A percentile compares a stretch with the other conserved stretches of the same genome.
These are phyloP conservation scores for Magnaporthiopsis incrustans DNA, from an alignment of 2,329 filamentous ascomycete genomes.

Conservation along the genomic window DNA sequence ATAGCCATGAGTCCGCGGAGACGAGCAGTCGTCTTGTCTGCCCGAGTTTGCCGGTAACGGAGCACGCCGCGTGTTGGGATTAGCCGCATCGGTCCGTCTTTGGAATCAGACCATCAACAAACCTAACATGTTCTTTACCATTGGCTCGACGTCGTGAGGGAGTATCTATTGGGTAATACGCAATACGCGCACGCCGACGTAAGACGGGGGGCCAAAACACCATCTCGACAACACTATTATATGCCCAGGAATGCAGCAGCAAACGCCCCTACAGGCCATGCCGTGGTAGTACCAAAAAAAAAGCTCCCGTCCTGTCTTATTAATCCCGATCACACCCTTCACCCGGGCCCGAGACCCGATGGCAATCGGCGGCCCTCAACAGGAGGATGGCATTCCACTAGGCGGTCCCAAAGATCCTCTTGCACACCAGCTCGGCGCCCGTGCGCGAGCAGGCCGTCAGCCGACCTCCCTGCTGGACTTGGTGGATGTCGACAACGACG, in stretches of 20 bases:
- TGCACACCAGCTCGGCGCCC: background rate
- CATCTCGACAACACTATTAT: background rate
- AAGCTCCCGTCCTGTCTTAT: background rate
- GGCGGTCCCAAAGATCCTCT: conserved; percentile 1
- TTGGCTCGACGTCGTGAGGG: background rate
- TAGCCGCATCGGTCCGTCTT: background rate
- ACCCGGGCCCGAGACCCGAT: background rate
- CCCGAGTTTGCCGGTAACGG: too few relatives aligned
- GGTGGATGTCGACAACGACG: background rate
- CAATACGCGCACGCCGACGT: background rate
- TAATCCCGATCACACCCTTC: background rate
- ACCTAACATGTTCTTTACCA: background rate
- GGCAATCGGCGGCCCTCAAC: background rate
- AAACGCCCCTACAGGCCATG: too few relatives aligned
- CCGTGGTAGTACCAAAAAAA: too few relatives aligned
- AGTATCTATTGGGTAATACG: background rate
- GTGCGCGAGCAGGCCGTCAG: conserved; percentile 4
- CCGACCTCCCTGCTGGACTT: conserved; percentile 1
- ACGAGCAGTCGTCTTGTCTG: too few relatives aligned
- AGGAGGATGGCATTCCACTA: background rate
- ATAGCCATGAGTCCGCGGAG: too few relatives aligned
- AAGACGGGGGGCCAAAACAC: background rate
- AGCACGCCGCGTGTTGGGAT: too few relatives aligned
- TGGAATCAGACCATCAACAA: background rate
- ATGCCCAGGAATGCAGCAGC: background rate